These are phyloP conservation scores for Macrophomina phaseolina DNA, from an alignment of 2,329 filamentous ascomycete species.

Conservation along the genomic window DNA sequence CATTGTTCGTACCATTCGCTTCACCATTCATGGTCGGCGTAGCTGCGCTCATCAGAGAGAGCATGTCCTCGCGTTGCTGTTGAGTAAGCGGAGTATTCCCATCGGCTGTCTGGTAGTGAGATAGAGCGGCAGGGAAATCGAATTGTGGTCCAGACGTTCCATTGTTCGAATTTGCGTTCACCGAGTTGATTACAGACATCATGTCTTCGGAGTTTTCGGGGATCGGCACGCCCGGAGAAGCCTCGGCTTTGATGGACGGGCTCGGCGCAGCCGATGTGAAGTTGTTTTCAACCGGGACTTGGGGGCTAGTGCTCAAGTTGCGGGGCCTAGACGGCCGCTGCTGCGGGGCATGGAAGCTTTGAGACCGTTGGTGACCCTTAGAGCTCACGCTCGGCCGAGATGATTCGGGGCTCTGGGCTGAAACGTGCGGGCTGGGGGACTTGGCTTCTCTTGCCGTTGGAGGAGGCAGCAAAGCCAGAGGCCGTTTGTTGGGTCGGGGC, in stretches of 20 bases:
- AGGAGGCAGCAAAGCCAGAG: slow-evolving; percentile 46
- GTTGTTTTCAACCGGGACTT: slow-evolving; percentile 14
- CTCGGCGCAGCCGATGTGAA: slow-evolving; percentile 13
- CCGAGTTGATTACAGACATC: slow-evolving; percentile 56
- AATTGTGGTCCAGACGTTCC: slow-evolving; percentile 43
- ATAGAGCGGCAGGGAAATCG: slow-evolving; percentile 54
- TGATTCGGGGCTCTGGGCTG: slow-evolving; percentile 7
- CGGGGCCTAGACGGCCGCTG: slow-evolving; percentile 15
- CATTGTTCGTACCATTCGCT: slow-evolving; percentile 55
- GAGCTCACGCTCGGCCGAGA: slow-evolving; percentile 2
- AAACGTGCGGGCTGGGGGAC: slow-evolving; percentile 20
- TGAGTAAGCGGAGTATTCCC: slow-evolving; percentile 54
- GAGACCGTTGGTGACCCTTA: slow-evolving; percentile 17
- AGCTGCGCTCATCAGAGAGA: slow-evolving; percentile 53
- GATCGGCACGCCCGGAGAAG: slow-evolving; percentile 43
- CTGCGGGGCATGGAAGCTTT: slow-evolving; percentile 21
- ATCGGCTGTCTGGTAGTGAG: slow-evolving; percentile 54
- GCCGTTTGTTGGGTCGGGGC: slow-evolving; percentile 41
- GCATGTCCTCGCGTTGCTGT: slow-evolving; percentile 55
- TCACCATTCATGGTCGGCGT: slow-evolving; percentile 34
- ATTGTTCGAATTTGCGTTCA: slow-evolving; percentile 49
- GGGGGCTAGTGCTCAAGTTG: slow-evolving; percentile 24
- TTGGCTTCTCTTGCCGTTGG: slow-evolving; percentile 37
- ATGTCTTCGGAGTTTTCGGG: slow-evolving; percentile 53
- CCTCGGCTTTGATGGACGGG: slow-evolving; percentile 50